Evolutionary conservation across 176 grass and related monocot species (phyloP).

Genomic region (Olyra latifolia): DNA sequence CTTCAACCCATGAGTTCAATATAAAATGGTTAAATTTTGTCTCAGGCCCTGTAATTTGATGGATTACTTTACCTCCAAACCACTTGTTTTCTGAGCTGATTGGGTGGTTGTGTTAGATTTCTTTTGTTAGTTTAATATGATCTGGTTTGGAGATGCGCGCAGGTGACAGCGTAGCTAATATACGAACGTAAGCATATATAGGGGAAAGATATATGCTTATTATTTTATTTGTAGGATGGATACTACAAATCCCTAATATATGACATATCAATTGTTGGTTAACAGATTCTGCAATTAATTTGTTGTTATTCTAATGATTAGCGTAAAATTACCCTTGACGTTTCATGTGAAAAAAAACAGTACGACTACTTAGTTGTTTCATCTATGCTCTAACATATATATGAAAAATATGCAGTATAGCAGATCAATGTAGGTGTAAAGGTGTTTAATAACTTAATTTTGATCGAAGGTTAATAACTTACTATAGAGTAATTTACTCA

Average conservation of each 20-base stretch:
- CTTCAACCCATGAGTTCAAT: background rate
- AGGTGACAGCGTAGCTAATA: constrained; percentile 13
- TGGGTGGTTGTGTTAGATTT: background rate
- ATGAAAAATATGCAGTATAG: background rate
- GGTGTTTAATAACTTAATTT: background rate
- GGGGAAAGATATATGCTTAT: background rate
- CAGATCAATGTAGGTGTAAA: background rate
- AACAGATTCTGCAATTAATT: background rate
- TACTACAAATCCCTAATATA: background rate
- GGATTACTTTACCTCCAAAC: background rate
- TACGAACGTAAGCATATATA: background rate
- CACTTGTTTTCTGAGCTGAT: background rate
- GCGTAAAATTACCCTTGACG: background rate
- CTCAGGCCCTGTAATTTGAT: background rate
- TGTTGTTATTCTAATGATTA: background rate
- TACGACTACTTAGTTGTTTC: background rate
- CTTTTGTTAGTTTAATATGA: background rate
- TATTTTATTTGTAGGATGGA: constrained; percentile 14
- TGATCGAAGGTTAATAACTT: background rate
- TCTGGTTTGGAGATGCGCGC: constrained; percentile 26
- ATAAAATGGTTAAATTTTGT: background rate
- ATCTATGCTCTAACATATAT: background rate
- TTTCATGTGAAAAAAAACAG: background rate
- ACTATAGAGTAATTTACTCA: background rate
- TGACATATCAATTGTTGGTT: background rate